phyloP scores from a whole-genome alignment of 139 green algal species.

The Chlorella sp. region DNA sequence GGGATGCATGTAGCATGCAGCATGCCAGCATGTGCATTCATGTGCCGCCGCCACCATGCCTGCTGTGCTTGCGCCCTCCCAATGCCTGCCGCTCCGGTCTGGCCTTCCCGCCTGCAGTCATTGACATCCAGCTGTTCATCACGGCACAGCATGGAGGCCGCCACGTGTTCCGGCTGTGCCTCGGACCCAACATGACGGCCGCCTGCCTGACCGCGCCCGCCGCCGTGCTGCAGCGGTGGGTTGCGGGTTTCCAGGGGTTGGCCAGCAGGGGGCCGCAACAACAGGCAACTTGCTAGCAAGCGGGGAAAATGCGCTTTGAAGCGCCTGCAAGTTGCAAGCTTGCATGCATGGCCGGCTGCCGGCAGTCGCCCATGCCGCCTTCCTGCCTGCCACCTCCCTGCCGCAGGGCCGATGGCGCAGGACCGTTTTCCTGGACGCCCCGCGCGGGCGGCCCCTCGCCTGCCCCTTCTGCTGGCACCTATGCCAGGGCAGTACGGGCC shows the following conservation, averaged over 20 bases:
- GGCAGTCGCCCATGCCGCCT: neutral
- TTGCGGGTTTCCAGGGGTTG: too few relatives aligned
- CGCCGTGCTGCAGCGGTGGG: conserved; percentile 6
- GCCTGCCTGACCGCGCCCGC: too few relatives aligned
- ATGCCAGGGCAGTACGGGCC: neutral
- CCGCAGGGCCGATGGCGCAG: conserved; percentile 1
- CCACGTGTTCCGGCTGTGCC: conserved; percentile 18
- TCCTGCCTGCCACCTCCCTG: too few relatives aligned
- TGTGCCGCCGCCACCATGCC: too few relatives aligned
- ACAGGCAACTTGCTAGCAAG: too few relatives aligned
- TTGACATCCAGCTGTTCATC: conserved; percentile 8
- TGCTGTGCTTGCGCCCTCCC: too few relatives aligned
- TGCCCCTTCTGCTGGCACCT: neutral
- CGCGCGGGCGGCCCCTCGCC: neutral
- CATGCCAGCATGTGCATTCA: too few relatives aligned
- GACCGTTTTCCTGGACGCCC: neutral
- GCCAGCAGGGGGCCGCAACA: too few relatives aligned
- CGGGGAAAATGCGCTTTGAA: too few relatives aligned
- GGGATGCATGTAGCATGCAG: too few relatives aligned
- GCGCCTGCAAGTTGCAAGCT: too few relatives aligned
- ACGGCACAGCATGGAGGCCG: conserved; percentile 1
- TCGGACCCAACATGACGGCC: neutral
- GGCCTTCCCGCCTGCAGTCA: neutral
- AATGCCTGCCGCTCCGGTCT: too few relatives aligned
- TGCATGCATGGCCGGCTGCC: neutral